Evolutionary conservation across 257 asterid species (phyloP).

Genomic region (Jasminum sambac): DNA sequence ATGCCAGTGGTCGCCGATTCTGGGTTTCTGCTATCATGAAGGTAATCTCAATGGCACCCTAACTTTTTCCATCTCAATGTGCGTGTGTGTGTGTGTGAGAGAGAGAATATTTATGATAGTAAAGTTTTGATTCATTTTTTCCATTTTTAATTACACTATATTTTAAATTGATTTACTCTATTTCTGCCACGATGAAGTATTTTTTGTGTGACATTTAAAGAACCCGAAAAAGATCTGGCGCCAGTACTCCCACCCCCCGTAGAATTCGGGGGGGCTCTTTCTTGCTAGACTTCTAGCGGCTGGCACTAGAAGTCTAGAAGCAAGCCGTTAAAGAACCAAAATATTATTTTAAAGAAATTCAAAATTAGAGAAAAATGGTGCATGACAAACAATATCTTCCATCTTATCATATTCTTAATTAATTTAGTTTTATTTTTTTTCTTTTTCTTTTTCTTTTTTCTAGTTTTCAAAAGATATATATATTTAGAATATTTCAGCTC

Average conservation of each 20-base stretch:
- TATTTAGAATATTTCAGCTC: background rate
- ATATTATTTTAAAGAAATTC: background rate
- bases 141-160: background rate
- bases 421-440: background rate
- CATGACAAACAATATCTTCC: background rate
- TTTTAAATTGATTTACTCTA: background rate
- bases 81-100: background rate
- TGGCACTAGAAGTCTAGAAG: no score
- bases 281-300: no score
- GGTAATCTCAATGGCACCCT: conserved; percentile 32
- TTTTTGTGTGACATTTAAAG: no score
- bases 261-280: no score
- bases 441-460: background rate
- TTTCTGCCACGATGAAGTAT: background rate
- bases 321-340: background rate
- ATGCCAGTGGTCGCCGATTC: conserved; percentile 74
- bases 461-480: background rate
- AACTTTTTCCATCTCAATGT: background rate
- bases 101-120: background rate
- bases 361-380: background rate
- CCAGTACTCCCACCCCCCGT: no score
- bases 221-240: no score
- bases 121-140: background rate
- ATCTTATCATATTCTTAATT: background rate
- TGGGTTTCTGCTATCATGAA: conserved; percentile 93